Percentiles rank a stretch among this genome's conserved stretches.
Conservation (phyloP, 2,329 filamentous ascomycete genomes). For the Colletotrichum endophyticum region DNA sequence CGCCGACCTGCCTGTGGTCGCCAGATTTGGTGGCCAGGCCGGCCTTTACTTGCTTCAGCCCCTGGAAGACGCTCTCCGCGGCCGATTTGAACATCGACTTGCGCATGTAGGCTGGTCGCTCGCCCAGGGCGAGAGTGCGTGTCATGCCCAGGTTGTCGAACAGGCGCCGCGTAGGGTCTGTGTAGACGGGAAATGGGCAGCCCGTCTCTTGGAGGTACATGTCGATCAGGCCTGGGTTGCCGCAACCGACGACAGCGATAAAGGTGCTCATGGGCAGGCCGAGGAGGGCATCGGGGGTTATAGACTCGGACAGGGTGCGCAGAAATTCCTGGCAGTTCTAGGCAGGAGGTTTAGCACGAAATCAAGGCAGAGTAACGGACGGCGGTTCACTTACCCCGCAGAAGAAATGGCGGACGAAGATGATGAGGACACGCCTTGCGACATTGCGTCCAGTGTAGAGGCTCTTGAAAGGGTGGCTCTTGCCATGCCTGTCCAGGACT, state of each 20-base stretch:
- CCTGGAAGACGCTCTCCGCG: constrained; percentile 61
- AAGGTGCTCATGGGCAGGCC: constrained; percentile 61
- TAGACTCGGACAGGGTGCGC: constrained; percentile 61
- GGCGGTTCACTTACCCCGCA: constrained; percentile 66
- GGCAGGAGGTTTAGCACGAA: constrained; percentile 2
- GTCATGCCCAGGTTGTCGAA: constrained; percentile 74
- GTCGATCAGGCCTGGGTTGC: constrained; percentile 69
- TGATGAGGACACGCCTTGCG: constrained; percentile 65
- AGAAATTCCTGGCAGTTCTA: constrained; percentile 82
- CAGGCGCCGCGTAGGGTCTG: constrained; percentile 72
- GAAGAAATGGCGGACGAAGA: constrained; percentile 83
- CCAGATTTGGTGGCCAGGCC: constrained; percentile 69
- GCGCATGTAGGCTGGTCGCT: constrained; percentile 67
- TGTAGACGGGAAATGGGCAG: constrained; percentile 78
- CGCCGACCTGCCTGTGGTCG: constrained; percentile 72
- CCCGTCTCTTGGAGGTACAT: constrained; percentile 66
- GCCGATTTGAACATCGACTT: constrained; percentile 57
- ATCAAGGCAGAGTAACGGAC: not conserved
- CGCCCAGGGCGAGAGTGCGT: constrained; percentile 64
- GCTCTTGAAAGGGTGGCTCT: constrained; percentile 64
- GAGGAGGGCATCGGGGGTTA: constrained; percentile 57
- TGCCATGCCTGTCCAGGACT: constrained; percentile 67
- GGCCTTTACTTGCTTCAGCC: constrained; percentile 59
- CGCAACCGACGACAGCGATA: constrained; percentile 76
- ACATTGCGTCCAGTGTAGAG: constrained; percentile 62